Evolutionary conservation across 2,329 filamentous ascomycete species (phyloP).

Genomic region (Aspergillus glaucus): DNA sequence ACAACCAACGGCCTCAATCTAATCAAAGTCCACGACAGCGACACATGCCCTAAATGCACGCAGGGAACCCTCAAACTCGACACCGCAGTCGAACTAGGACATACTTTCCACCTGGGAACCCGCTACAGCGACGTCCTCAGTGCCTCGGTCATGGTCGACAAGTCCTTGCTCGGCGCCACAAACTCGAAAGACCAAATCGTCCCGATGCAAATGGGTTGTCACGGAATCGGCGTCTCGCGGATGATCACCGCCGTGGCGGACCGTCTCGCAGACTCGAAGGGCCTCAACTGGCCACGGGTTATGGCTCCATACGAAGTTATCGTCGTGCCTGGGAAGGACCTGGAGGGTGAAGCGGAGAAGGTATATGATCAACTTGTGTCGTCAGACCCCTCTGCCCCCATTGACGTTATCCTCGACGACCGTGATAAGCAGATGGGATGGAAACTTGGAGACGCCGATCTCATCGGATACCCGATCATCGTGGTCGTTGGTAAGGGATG

Average conservation of each 20-base stretch:
- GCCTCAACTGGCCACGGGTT: constrained; percentile 78
- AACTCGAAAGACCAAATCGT: constrained; percentile 33
- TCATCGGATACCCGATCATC: constrained; percentile 80
- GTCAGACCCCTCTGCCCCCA: constrained; percentile 10
- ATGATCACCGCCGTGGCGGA: constrained; percentile 83
- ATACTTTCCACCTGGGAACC: constrained; percentile 90
- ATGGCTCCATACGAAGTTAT: constrained; percentile 80
- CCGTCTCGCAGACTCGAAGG: constrained; percentile 62
- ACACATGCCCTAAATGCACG: constrained; percentile 65
- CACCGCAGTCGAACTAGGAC: constrained; percentile 80
- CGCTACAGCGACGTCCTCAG: constrained; percentile 73
- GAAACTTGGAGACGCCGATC: constrained; percentile 86
- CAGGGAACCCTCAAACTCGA: constrained; percentile 58
- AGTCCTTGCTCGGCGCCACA: constrained; percentile 17
- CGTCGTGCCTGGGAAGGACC: constrained; percentile 52
- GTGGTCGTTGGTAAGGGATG: constrained; percentile 71
- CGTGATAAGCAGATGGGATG: constrained; percentile 62
- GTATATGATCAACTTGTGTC: constrained; percentile 58
- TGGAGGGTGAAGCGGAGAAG: constrained; percentile 44
- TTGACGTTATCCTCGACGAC: constrained; percentile 72
- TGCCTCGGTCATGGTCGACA: constrained; percentile 52
- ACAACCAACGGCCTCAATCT: constrained; percentile 52
- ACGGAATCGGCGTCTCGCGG: constrained; percentile 88
- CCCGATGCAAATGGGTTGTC: constrained; percentile 87
- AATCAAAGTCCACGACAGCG: constrained; percentile 59